Evolutionary conservation across 2,329 filamentous ascomycete genomes (phyloP).

Genomic region (Endocalyx cinctus): DNA sequence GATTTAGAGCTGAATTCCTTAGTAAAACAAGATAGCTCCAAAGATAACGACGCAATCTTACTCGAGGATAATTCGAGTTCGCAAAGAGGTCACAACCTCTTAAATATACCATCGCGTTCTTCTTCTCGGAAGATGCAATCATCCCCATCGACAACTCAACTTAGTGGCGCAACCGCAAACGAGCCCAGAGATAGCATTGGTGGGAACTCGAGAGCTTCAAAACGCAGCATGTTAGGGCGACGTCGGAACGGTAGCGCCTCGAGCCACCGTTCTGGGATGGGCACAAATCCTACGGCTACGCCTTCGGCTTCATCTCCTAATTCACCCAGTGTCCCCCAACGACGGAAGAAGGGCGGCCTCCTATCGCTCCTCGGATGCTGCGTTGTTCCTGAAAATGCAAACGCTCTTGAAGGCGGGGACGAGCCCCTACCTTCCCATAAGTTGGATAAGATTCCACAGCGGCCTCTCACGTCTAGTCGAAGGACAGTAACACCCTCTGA

Average conservation of each 20-base stretch:
- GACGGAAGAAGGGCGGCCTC: constrained; percentile 52
- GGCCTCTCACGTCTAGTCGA: constrained; percentile 51
- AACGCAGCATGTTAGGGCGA: constrained; percentile 58
- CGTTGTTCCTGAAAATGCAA: constrained; percentile 55
- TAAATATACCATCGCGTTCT: constrained; percentile 58
- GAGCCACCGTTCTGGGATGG: constrained; percentile 57
- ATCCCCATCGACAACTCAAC: constrained; percentile 53
- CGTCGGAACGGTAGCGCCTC: constrained; percentile 64
- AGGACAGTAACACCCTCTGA: constrained; percentile 50
- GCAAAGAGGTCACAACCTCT: constrained; percentile 39
- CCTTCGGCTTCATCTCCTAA: constrained; percentile 46
- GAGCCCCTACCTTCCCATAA: constrained; percentile 51
- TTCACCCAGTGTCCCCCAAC: constrained; percentile 43
- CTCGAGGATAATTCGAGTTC: constrained; percentile 17
- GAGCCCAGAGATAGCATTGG: constrained; percentile 59
- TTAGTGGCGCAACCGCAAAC: constrained; percentile 56
- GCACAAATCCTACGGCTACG: constrained; percentile 47
- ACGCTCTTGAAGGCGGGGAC: constrained; percentile 47
- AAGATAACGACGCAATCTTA: constrained; percentile 20
- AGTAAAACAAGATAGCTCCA: constrained; percentile 19
- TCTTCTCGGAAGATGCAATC: constrained; percentile 58
- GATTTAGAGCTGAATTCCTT: constrained; percentile 20
- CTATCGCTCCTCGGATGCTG: constrained; percentile 64
- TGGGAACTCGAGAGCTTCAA: constrained; percentile 61
- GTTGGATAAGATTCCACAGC: constrained; percentile 51